These are phyloP conservation scores for Trypanosoma cruzi DNA, from an alignment of 208 protist genomes.

Conservation along the genomic window DNA sequence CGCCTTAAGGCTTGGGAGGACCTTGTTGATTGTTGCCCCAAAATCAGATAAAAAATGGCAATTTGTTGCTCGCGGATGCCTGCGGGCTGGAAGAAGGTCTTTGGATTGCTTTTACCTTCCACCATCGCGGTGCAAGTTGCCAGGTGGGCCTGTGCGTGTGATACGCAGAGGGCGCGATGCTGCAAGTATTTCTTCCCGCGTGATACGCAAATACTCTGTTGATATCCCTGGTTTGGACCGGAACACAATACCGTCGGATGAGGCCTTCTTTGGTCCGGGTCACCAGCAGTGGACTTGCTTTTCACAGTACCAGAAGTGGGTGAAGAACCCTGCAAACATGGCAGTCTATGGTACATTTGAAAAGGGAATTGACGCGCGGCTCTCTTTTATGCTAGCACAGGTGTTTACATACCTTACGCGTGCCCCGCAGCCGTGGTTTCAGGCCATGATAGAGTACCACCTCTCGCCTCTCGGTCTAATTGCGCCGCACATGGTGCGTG, in stretches of 20 bases:
- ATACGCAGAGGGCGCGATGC: conserved; percentile 2
- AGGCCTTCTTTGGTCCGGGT: conserved; percentile 21
- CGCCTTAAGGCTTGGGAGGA: conserved; percentile 23
- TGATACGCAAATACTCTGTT: conserved; percentile 30
- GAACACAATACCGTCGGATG: conserved; percentile 25
- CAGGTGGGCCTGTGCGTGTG: background rate
- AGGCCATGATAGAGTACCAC: conserved; percentile 25
- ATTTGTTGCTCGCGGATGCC: conserved; percentile 21
- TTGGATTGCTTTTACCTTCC: conserved; percentile 34
- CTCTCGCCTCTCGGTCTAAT: conserved; percentile 6
- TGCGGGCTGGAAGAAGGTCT: background rate
- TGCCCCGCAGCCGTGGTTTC: conserved; percentile 39
- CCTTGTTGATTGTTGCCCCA: conserved; percentile 12
- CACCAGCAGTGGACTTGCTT: conserved; percentile 20
- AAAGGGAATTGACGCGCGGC: conserved; percentile 16
- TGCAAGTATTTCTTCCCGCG: background rate
- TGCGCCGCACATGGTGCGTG: background rate
- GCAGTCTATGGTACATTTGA: conserved; percentile 30
- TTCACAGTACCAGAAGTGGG: conserved; percentile 19
- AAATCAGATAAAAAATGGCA: conserved; percentile 4
- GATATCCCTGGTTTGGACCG: conserved; percentile 20
- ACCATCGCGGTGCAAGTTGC: conserved; percentile 17
- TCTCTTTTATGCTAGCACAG: conserved; percentile 35
- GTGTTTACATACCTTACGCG: conserved; percentile 28
- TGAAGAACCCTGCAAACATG: conserved; percentile 19